Conservation (phyloP, 257 asterid genomes). For the Knoxia roxburghii region DNA sequence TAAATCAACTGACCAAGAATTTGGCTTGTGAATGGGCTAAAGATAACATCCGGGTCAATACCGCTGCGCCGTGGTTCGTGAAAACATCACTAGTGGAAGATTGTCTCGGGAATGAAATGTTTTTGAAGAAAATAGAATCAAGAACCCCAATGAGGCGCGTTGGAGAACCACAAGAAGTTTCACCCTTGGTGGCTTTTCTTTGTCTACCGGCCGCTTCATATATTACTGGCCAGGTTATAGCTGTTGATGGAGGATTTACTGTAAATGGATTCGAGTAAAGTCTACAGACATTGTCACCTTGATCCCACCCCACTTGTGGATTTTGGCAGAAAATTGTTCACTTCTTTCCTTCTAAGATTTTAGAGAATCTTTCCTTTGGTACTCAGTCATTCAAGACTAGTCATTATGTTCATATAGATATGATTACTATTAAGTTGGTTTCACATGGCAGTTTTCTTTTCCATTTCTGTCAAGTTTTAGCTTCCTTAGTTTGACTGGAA, state of each 20-base stretch:
- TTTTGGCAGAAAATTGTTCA: background rate
- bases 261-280: background rate
- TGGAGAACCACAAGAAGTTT: conserved; percentile 15
- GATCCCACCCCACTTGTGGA: no score
- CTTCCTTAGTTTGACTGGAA: no score
- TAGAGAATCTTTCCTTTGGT: background rate
- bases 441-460: background rate
- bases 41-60: conserved; percentile 7
- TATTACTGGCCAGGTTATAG: conserved; percentile 10
- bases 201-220: conserved; percentile 17
- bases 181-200: conserved; percentile 7
- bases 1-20: conserved; percentile 13
- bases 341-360: background rate
- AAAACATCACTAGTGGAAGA: background rate
- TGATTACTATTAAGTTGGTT: background rate
- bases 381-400: background rate
- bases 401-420: no score
- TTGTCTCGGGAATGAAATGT: background rate
- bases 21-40: conserved; percentile 20
- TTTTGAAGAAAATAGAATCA: background rate
- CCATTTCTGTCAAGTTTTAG: no score
- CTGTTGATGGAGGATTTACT: conserved; percentile 11
- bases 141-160: conserved; percentile 11
- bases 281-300: background rate
- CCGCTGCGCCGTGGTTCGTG: conserved; percentile 7